These are phyloP conservation scores for Marsdenia floribunda DNA, from an alignment of 257 asterid genomes.

Conservation along the genomic window DNA sequence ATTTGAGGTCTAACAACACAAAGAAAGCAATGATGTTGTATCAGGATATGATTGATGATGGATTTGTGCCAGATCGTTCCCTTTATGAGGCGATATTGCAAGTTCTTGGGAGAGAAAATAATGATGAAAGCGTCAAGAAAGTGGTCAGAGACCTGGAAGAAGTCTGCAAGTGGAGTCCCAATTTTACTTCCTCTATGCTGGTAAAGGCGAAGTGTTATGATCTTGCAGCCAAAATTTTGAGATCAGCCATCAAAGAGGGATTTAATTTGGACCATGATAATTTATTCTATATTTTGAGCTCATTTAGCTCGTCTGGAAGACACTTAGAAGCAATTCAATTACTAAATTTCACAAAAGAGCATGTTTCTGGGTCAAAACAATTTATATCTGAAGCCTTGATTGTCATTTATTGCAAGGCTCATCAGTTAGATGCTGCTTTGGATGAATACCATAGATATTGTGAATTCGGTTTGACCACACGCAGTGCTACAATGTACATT, in stretches of 20 bases:
- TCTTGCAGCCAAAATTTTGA: conserved; percentile 66
- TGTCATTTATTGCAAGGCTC: conserved; percentile 75
- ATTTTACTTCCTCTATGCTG: conserved; percentile 60
- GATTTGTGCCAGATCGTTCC: conserved; percentile 57
- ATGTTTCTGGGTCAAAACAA: conserved; percentile 46
- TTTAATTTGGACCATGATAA: conserved; percentile 43
- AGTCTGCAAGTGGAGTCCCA: conserved; percentile 52
- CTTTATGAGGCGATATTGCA: conserved; percentile 57
- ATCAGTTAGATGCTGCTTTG: conserved; percentile 69
- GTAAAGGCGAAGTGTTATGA: conserved; percentile 72
- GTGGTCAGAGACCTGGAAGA: conserved; percentile 66
- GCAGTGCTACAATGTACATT: conserved; percentile 57
- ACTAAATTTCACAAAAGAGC: conserved; percentile 55
- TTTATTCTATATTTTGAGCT: conserved; percentile 63
- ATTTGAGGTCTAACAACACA: conserved; percentile 57
- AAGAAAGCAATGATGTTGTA: conserved; percentile 60
- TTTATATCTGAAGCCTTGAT: conserved; percentile 65
- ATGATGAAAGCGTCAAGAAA: conserved; percentile 40
- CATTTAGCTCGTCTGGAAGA: conserved; percentile 80
- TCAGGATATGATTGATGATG: conserved; percentile 62
- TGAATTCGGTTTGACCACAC: conserved; percentile 26
- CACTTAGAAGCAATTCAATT: conserved; percentile 69
- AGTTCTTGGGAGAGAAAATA: conserved; percentile 49
- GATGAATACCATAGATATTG: conserved; percentile 51
- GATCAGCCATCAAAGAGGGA: conserved; percentile 53